A percentile compares a stretch with the other conserved stretches of the same genome.
Conservation (phyloP, 768 basidiomycete genomes). For the Tylopilus sp. region DNA sequence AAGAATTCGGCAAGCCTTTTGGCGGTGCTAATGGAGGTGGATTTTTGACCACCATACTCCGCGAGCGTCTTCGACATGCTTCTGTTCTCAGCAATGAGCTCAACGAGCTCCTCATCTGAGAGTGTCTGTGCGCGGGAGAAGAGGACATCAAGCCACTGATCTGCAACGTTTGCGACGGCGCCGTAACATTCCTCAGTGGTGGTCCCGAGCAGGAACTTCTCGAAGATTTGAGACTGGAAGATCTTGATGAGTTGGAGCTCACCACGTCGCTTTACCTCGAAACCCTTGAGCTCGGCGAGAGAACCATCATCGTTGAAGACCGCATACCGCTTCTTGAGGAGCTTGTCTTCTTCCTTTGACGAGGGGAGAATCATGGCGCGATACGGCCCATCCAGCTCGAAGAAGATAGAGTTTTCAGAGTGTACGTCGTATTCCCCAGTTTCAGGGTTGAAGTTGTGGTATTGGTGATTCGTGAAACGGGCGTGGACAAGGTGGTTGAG, state of each 20-base stretch:
- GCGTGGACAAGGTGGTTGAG: conserved; percentile 96
- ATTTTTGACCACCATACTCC: conserved; percentile 95
- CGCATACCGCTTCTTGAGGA: conserved; percentile 97
- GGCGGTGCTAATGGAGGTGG: conserved; percentile 97
- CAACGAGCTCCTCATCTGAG: conserved; percentile 88
- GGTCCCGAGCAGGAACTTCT: conserved; percentile 90
- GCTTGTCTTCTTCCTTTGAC: conserved; percentile 98
- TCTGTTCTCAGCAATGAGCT: conserved; percentile 96
- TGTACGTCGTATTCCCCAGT: conserved; percentile 83
- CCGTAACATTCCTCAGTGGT: conserved; percentile 96
- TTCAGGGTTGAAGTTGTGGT: conserved; percentile 85
- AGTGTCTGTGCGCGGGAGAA: conserved; percentile 83
- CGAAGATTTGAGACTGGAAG: conserved; percentile 98
- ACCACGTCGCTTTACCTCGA: conserved; percentile 97
- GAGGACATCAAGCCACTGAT: conserved; percentile 97
- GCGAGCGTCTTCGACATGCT: conserved; percentile 97
- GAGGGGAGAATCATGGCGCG: conserved; percentile 98
- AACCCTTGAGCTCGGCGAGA: conserved; percentile 97
- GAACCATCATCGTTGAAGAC: conserved; percentile 98
- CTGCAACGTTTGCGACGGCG: conserved; percentile 88
- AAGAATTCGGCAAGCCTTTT: conserved; percentile 93
- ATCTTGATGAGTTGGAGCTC: conserved; percentile 99
- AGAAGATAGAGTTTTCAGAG: conserved; percentile 98
- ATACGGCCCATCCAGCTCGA: conserved; percentile 98
- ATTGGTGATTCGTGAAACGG: conserved; percentile 95